phyloP scores from a whole-genome alignment of 345 rosid genomes.

The Hypericum perforatum region DNA sequence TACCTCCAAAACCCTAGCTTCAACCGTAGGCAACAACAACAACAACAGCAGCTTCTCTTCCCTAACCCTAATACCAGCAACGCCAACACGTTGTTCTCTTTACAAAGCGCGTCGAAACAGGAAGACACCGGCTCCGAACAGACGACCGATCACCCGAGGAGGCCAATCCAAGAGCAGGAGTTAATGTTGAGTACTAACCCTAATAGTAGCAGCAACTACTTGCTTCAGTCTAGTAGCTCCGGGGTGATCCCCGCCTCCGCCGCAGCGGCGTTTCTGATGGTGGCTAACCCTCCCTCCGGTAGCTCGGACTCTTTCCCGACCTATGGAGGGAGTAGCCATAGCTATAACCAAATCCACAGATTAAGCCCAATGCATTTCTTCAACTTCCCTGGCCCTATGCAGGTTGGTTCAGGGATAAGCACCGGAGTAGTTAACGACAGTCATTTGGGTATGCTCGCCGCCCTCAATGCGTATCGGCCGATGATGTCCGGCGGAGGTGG shows the following conservation, averaged over 20 bases:
- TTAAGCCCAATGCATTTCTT: constrained; percentile 60
- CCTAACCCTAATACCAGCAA: no score
- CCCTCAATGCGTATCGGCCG: constrained; percentile 53
- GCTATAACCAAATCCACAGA: constrained; percentile 27
- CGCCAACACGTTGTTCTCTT: no score
- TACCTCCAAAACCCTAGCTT: no score
- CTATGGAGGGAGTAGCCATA: constrained; percentile 12
- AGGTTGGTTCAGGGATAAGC: constrained; percentile 25
- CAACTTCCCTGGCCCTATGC: constrained; percentile 71
- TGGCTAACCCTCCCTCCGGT: constrained; percentile 37
- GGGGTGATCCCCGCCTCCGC: constrained; percentile 42
- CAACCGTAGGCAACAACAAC: no score
- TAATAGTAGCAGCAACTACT: constrained; percentile 42
- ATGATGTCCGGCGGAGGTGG: constrained; percentile 19
- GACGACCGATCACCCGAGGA: no score
- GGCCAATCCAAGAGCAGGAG: constrained; percentile 16
- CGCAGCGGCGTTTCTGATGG: constrained; percentile 61
- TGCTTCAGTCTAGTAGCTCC: constrained; percentile 39
- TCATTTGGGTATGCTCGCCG: constrained; percentile 57
- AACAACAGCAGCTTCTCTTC: no score
- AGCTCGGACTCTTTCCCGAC: no score
- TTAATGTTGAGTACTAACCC: constrained; percentile 10
- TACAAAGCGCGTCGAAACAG: no score
- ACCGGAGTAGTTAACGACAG: constrained; percentile 31
- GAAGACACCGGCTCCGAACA: no score